phyloP scores from a whole-genome alignment of 352 stramenopile species.

The Globisporangium camurandrum region DNA sequence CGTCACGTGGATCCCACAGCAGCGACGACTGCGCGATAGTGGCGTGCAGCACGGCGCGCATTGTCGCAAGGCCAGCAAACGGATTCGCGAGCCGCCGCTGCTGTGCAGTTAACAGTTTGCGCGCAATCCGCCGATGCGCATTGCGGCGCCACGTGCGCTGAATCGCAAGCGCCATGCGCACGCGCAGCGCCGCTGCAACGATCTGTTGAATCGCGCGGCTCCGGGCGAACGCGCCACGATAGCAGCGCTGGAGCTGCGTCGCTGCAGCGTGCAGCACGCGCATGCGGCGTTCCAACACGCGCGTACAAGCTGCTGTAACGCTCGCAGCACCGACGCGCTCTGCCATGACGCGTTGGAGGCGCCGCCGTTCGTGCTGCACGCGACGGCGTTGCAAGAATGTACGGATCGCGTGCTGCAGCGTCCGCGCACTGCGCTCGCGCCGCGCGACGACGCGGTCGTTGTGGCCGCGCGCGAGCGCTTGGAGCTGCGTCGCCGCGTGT shows the following conservation, averaged over 20 bases:
- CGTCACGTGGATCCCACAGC: conserved; percentile 53
- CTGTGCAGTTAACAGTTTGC: conserved; percentile 39
- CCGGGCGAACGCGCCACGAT: conserved; percentile 33
- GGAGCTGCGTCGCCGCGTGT: conserved; percentile 32
- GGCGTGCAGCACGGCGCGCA: conserved; percentile 28
- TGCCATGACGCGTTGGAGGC: conserved; percentile 25
- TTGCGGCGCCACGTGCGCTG: conserved; percentile 57
- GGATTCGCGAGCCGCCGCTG: conserved; percentile 44
- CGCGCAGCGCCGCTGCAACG: conserved; percentile 28
- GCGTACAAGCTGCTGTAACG: conserved; percentile 14
- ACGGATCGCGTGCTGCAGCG: conserved; percentile 34
- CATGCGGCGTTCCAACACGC: conserved; percentile 26
- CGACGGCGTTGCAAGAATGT: conserved; percentile 31
- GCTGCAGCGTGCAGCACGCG: conserved; percentile 28
- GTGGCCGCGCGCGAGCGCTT: conserved; percentile 42
- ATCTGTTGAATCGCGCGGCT: conserved; percentile 21
- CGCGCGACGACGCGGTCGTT: conserved; percentile 26
- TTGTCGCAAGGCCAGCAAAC: conserved; percentile 19
- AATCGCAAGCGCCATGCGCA: conserved; percentile 49
- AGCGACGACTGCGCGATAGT: conserved; percentile 17
- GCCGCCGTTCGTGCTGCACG: conserved; percentile 25
- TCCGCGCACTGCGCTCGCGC: conserved; percentile 32
- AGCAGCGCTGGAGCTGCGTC: conserved; percentile 48
- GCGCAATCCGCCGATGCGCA: conserved; percentile 35
- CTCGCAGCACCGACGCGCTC: conserved; percentile 13